These are phyloP conservation scores for Vitis hybrid DNA, from an alignment of 177 flowering plant species.

Conservation along the genomic window DNA sequence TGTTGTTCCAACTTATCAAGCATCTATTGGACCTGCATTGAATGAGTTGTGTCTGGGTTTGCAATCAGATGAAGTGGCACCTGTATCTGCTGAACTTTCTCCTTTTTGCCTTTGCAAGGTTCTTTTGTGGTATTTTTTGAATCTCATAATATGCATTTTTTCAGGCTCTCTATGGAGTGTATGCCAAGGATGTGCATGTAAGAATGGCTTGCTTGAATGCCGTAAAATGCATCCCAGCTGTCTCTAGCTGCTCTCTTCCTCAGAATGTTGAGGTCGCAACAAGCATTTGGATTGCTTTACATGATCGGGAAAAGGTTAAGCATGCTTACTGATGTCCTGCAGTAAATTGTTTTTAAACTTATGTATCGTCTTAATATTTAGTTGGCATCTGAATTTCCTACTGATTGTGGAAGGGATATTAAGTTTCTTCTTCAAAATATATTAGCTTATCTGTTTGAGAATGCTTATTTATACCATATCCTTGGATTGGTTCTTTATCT, in stretches of 20 bases:
- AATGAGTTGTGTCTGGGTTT: constrained; percentile 96
- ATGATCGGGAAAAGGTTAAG: constrained; percentile 89
- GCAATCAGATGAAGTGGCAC: constrained; percentile 73
- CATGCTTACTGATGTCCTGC: too few relatives aligned
- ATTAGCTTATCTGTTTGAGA: too few relatives aligned
- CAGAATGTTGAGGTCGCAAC: constrained; percentile 80
- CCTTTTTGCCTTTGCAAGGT: not conserved
- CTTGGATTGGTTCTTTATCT: too few relatives aligned
- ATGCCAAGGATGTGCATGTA: constrained; percentile 91
- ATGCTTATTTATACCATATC: too few relatives aligned
- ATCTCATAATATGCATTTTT: constrained; percentile 12
- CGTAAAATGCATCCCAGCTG: constrained; percentile 89
- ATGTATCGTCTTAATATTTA: not conserved
- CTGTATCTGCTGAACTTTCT: constrained; percentile 46
- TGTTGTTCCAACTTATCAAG: constrained; percentile 83
- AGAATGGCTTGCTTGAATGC: constrained; percentile 96
- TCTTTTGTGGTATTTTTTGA: not conserved
- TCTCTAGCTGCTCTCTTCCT: constrained; percentile 68
- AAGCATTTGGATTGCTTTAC: constrained; percentile 93
- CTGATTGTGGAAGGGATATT: not conserved
- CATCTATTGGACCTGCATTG: constrained; percentile 74
- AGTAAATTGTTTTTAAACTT: not conserved
- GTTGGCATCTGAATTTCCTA: not conserved
- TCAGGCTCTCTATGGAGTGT: constrained; percentile 89
- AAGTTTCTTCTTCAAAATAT: not conserved